A percentile compares a stretch with the other conserved stretches of the same genome.
phyloP scores from a whole-genome alignment of 805 yeast species.

The Lipomyces orientalis region DNA sequence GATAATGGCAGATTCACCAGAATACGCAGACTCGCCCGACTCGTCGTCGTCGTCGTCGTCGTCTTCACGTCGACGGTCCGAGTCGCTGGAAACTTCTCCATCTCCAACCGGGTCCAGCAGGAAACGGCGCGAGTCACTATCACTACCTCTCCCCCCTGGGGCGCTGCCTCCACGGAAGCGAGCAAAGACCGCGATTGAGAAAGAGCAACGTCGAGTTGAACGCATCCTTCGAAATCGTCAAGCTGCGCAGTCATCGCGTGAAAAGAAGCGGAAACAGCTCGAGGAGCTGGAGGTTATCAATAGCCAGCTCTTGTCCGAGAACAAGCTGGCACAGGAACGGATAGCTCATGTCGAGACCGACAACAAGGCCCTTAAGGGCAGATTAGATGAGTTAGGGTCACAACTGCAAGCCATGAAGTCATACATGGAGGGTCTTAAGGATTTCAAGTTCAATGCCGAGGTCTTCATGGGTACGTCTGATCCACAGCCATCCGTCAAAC shows the following conservation, averaged over 20 bases:
- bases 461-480: neutral
- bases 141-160: slow-evolving; percentile 47
- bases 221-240: slow-evolving; percentile 90
- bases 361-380: slow-evolving; percentile 21
- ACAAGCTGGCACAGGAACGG: slow-evolving; percentile 19
- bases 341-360: slow-evolving; percentile 30
- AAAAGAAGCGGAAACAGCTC: slow-evolving; percentile 91
- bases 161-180: slow-evolving; percentile 92
- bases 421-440: slow-evolving; percentile 7
- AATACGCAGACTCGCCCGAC: slow-evolving; percentile 2
- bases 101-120: slow-evolving; percentile 3
- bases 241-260: slow-evolving; percentile 97
- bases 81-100: neutral
- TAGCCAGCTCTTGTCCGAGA: slow-evolving; percentile 22
- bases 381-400: slow-evolving; percentile 22
- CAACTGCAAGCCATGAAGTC: slow-evolving; percentile 14
- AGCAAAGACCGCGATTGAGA: slow-evolving; percentile 95
- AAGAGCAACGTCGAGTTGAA: slow-evolving; percentile 94
- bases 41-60: neutral
- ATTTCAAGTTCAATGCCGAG: slow-evolving; percentile 6
- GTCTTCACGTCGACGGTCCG: neutral
- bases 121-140: slow-evolving; percentile 44
- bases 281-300: slow-evolving; percentile 68
- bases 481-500: neutral
- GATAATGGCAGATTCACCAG: slow-evolving; percentile 14